Evolutionary conservation across 2,329 filamentous ascomycete genomes (phyloP).

Genomic region (Hymenoscyphus repandus): DNA sequence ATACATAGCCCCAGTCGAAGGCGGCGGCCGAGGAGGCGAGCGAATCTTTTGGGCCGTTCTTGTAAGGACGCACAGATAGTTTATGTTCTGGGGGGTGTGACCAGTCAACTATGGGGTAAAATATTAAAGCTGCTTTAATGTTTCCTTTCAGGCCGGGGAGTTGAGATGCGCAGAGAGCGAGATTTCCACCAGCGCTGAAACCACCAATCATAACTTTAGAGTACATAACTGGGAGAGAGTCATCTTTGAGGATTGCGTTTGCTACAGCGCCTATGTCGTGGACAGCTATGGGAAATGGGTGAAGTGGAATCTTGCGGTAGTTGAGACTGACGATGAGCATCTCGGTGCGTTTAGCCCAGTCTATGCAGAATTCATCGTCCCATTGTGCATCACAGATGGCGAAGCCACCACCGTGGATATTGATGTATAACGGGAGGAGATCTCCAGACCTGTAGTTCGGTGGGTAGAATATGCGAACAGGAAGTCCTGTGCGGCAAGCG

Average conservation of each 20-base stretch:
- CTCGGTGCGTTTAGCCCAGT: constrained; percentile 36
- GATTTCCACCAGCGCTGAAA: constrained; percentile 47
- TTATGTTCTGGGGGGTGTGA: constrained; percentile 27
- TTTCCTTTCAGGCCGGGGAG: constrained; percentile 29
- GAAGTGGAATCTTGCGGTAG: constrained; percentile 43
- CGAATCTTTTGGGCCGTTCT: constrained; percentile 2
- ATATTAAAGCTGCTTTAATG: constrained; percentile 35
- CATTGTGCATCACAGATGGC: constrained; percentile 38
- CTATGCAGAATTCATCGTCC: constrained; percentile 43
- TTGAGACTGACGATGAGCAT: constrained; percentile 43
- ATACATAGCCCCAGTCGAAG: constrained; percentile 21
- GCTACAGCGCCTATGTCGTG: constrained; percentile 42
- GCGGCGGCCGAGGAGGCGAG: constrained; percentile 1
- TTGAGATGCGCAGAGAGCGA: constrained; percentile 38
- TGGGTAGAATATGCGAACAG: constrained; percentile 38
- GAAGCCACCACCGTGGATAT: constrained; percentile 49
- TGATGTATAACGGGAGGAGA: constrained; percentile 39
- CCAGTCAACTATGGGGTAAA: constrained; percentile 41
- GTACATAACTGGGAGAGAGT: constrained; percentile 41
- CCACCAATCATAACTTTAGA: constrained; percentile 39
- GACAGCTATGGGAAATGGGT: constrained; percentile 40
- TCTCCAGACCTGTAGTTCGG: constrained; percentile 30
- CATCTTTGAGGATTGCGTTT: constrained; percentile 38
- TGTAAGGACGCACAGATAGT: constrained; percentile 21
- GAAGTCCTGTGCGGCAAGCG: constrained; percentile 23